Percentiles rank a stretch among this genome's conserved stretches.
Evolutionary conservation across 2,329 filamentous ascomycete species (phyloP).

Genomic region (Xylariales sp.): DNA sequence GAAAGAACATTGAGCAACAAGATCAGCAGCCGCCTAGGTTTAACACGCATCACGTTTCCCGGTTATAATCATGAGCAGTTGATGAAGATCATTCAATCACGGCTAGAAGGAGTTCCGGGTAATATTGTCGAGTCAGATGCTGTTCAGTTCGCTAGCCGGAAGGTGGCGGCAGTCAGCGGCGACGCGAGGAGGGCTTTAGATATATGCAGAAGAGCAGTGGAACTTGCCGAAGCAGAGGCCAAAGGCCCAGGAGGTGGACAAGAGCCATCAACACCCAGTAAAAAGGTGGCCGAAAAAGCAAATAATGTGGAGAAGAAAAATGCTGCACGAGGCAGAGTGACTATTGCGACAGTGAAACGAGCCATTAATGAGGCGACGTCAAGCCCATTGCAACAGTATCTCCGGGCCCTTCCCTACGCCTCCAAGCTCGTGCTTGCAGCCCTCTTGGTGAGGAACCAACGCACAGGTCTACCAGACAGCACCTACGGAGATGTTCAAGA

Average conservation of each 20-base stretch:
- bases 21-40: conserved; percentile 84
- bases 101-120: conserved; percentile 80
- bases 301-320: conserved; percentile 29
- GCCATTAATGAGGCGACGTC: conserved; percentile 94
- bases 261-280: conserved; percentile 59
- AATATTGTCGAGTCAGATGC: conserved; percentile 90
- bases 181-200: conserved; percentile 90
- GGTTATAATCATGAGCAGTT: conserved; percentile 97
- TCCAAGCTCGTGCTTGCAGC: conserved; percentile 84
- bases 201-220: conserved; percentile 91
- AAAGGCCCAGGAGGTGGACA: conserved; percentile 30
- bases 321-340: conserved; percentile 58
- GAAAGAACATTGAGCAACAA: conserved; percentile 97
- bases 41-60: conserved; percentile 94
- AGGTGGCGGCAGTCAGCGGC: conserved; percentile 93
- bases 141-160: conserved; percentile 91
- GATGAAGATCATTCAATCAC: conserved; percentile 95
- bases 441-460: conserved; percentile 70
- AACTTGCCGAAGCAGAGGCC: conserved; percentile 78
- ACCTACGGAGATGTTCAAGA: conserved; percentile 86
- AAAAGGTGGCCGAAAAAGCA: conserved; percentile 29
- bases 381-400: conserved; percentile 84
- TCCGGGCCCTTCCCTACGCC: conserved; percentile 75
- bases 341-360: conserved; percentile 87
- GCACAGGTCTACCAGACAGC: conserved; percentile 83